A percentile compares a stretch with the other conserved stretches of the same genome.
These are phyloP conservation scores for Suhomyces vadensis DNA, from an alignment of 805 yeast species.

Conservation along the genomic window DNA sequence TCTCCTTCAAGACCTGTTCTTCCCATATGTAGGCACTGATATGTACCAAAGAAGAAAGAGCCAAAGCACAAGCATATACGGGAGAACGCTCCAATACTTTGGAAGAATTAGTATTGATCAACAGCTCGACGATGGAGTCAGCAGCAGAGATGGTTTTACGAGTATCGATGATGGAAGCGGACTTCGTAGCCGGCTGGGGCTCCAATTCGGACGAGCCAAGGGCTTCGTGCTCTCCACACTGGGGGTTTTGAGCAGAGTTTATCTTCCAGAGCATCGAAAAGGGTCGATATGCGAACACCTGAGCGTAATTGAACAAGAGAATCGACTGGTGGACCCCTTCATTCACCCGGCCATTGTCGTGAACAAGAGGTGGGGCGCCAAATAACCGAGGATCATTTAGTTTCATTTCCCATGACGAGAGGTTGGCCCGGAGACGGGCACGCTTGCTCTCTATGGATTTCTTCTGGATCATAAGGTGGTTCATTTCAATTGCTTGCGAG, in stretches of 20 bases:
- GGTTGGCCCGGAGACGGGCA: conserved; percentile 44
- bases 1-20: conserved; percentile 33
- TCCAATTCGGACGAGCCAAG: conserved; percentile 20
- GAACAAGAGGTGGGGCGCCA: conserved; percentile 44
- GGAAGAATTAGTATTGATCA: conserved; percentile 50
- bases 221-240: conserved; percentile 23
- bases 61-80: conserved; percentile 52
- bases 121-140: conserved; percentile 45
- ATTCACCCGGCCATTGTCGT: conserved; percentile 46
- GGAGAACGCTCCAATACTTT: conserved; percentile 49
- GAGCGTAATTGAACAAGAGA: conserved; percentile 50
- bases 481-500: conserved; percentile 49
- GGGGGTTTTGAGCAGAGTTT: conserved; percentile 41
- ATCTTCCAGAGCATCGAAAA: conserved; percentile 54
- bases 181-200: conserved; percentile 29
- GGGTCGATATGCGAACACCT: conserved; percentile 56
- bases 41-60: conserved; percentile 53
- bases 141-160: conserved; percentile 57
- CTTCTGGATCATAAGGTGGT: conserved; percentile 45
- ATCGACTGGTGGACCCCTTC: conserved; percentile 56
- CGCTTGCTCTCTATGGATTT: conserved; percentile 36
- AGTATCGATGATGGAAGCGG: conserved; percentile 49
- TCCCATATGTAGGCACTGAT: conserved; percentile 56
- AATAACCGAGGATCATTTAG: conserved; percentile 42
- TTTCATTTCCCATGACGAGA: conserved; percentile 53